Base-by-base conservation (phyloP, 306 rosid species). In the Acacia acuminata region DNA sequence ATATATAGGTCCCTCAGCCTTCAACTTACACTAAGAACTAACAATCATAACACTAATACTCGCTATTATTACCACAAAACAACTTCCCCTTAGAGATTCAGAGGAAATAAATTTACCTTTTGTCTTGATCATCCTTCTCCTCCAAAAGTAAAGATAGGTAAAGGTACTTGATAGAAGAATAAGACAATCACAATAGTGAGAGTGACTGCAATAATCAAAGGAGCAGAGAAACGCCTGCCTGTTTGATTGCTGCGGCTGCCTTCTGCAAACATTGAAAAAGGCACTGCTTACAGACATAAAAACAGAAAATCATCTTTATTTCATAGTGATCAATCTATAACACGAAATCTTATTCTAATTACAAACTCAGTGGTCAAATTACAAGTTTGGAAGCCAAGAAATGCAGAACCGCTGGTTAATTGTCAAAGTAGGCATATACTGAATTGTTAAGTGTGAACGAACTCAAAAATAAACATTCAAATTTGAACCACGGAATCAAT, bases 161-260 rank as follows among this genome's bases (percentile, higher is more conserved):
- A 81, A 75, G 32, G 81, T 81, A 79, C 89, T 85, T 71, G 92
- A 89, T 60, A 91, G 84, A 79, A 84, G 82, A 71, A 88, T 81
- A 93, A 71, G 77, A 81, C 77, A 67, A 79, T 60, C 76, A 84
- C 72, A 81, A 82, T 53, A 67, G 76, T 27, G 72, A 84, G 77
- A 76, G 82, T 80, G 27, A 88, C 71, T 45, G 63, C 84, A 78
- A 86, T 60, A 58, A 91, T 87, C 86, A 82, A 71, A 85, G 86
- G 89, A 47, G 85, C 71, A 22, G 87, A 77, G 75, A 76, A 32
- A 20, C 19, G 81, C 71, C 79, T 79, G 51, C 82, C 83, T 14
- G 56, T 83, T n/a, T n/a, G 65, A 72, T 73, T 78, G 73, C 74
- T 69, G 67, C 71, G 36, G 56, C 75, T 71, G 50, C 61, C 86